Percentiles rank a stretch among this genome's conserved stretches.
Conservation (phyloP, 495 filamentous ascomycete genomes). For the Xylaria intraflava region DNA sequence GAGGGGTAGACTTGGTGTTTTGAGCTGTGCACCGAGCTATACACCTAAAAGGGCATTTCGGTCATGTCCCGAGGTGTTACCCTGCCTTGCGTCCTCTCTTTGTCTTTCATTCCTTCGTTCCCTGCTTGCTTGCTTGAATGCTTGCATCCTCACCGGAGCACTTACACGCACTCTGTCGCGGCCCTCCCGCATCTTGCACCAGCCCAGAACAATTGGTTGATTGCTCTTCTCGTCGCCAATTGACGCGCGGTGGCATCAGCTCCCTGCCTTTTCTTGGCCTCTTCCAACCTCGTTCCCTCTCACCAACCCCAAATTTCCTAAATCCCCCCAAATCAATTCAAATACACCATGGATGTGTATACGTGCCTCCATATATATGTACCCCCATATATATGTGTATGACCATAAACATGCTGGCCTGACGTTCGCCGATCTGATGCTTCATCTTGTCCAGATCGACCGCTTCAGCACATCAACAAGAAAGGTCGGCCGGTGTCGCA, state of each 20-base stretch:
- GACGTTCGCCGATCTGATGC: background rate
- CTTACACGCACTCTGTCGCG: no score
- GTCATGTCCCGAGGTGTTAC: background rate
- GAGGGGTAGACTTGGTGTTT: background rate
- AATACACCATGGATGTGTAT: background rate
- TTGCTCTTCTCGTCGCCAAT: background rate
- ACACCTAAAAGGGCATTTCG: background rate
- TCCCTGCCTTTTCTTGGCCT: background rate
- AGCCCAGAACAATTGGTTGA: background rate
- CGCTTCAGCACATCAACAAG: slow-evolving; percentile 93
- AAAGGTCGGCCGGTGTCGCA: slow-evolving; percentile 98
- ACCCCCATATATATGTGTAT: slow-evolving; percentile 12
- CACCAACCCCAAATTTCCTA: background rate
- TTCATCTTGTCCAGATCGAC: slow-evolving; percentile 63
- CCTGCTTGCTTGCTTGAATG: background rate
- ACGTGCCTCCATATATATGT: background rate
- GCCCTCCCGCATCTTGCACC: background rate
- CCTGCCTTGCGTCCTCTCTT: background rate
- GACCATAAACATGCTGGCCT: background rate
- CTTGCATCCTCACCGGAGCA: no score
- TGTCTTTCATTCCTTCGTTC: background rate
- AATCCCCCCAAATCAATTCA: background rate
- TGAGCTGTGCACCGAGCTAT: background rate
- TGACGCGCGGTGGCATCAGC: background rate
- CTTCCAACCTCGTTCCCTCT: background rate